Evolutionary conservation across 371 early-diverging fungal genomes (phyloP), one percentile per base, ranked within the genome.

Genomic region (Phascolomyces articulosus): DNA sequence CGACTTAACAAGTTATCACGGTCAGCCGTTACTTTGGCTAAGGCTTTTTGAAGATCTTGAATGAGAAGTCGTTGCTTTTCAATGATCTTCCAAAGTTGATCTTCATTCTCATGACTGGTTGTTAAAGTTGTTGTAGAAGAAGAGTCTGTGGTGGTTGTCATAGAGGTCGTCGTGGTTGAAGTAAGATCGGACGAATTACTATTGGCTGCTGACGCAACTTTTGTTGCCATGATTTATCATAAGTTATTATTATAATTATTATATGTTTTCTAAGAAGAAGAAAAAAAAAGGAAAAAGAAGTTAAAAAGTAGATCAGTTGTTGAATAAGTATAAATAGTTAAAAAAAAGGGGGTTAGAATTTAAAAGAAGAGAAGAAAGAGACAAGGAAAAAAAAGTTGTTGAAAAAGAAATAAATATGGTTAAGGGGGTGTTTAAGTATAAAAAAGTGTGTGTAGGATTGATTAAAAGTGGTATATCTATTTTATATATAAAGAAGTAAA

Each of bases 11-110:
- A 59, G 28, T 68, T 59, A 48, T 86, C 85, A 23, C 85, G 79
- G 54, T 86, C 83, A 16, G 71, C 61, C 0, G 72, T 68, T 31
- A 82, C 44, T 58, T 74, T 66, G 26, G 76, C 64, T 4, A 83
- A 34, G 26, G 77, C 77, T 66, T 80, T 79, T 61, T 81, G 82
- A 34, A 84, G 70, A 57, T 87, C 86, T 58, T 90, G 88, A 58
- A 95, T 93, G 41, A 93, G 87, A 48, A 74, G 61, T 63, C 92
- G 79, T 73, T 94, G 95, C 55, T 89, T 86, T 70, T 94, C 93
- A 58, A 94, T 90, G 58, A 94, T 89, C 70, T 87, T 91, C 91
- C 93, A 93, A 38, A 95, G 85, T 69, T 90, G 88, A 24, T 90
- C 91, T 60, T 93, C 94, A 68, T 94, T 92, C 11, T 13, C 38